These are phyloP conservation scores for Huntiella moniliformis DNA, from an alignment of 2,329 filamentous ascomycete genomes.

Conservation along the genomic window DNA sequence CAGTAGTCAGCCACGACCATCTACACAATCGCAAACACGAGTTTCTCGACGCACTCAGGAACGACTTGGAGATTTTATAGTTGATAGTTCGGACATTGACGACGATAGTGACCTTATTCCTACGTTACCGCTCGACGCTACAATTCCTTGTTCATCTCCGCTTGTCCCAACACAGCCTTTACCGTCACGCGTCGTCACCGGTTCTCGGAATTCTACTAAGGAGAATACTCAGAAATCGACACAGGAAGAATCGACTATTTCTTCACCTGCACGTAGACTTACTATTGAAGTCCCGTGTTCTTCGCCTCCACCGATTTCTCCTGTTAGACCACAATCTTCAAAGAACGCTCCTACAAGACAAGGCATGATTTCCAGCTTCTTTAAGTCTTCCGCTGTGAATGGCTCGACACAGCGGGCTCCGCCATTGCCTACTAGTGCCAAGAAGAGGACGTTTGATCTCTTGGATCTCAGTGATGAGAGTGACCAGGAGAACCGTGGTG, in stretches of 20 bases:
- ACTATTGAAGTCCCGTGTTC: constrained; percentile 70
- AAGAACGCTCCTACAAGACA: constrained; percentile 16
- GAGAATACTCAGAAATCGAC: constrained; percentile 9
- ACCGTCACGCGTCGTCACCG: background rate
- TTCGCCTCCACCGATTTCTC: constrained; percentile 37
- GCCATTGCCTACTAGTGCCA: constrained; percentile 6
- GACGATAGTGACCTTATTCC: constrained; percentile 18
- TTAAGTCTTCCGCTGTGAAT: constrained; percentile 3
- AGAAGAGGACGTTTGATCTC: constrained; percentile 12
- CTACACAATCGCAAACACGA: no score
- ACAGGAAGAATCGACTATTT: constrained; percentile 24
- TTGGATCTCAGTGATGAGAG: constrained; percentile 28
- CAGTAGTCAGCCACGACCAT: no score
- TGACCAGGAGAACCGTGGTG: constrained; percentile 37
- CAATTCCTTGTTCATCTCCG: constrained; percentile 26
- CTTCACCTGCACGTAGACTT: constrained; percentile 18
- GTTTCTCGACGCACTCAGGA: no score
- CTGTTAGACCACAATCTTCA: background rate
- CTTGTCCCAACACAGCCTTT: constrained; percentile 30
- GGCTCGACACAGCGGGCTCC: constrained; percentile 14
- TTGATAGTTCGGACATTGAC: background rate
- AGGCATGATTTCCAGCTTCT: constrained; percentile 19
- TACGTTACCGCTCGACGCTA: constrained; percentile 18
- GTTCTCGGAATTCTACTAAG: background rate
- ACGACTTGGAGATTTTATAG: no score